These are phyloP conservation scores for Candida nanaspora DNA, from an alignment of 805 yeast species.

Conservation along the genomic window DNA sequence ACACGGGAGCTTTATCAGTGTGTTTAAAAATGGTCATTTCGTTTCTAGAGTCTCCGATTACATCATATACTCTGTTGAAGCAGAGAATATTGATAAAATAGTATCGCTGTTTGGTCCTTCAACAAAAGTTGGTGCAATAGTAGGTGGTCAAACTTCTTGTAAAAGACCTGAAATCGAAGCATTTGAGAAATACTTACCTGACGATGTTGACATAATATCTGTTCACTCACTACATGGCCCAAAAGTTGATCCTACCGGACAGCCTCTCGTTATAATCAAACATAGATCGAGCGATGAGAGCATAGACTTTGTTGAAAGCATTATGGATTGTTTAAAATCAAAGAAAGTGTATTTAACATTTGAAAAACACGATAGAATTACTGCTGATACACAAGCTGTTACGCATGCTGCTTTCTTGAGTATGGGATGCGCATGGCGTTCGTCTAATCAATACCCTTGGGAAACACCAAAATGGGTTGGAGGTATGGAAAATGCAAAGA, in stretches of 20 bases:
- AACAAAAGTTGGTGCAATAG: conserved; percentile 79
- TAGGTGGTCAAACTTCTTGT: conserved; percentile 98
- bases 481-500: conserved; percentile 93
- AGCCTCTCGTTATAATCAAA: conserved; percentile 81
- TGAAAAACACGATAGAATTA: conserved; percentile 86
- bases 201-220: conserved; percentile 75
- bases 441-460: conserved; percentile 86
- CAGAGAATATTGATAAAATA: conserved; percentile 70
- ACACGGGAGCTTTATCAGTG: conserved; percentile 27
- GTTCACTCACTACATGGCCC: conserved; percentile 96
- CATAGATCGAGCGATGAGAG: conserved; percentile 48
- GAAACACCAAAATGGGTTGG: conserved; percentile 79
- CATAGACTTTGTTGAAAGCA: conserved; percentile 50
- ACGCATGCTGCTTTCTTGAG: conserved; percentile 96
- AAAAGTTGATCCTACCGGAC: conserved; percentile 78
- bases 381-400: conserved; percentile 98
- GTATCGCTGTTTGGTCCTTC: conserved; percentile 79
- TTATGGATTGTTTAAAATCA: conserved; percentile 71
- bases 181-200: conserved; percentile 68
- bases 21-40: conserved; percentile 72
- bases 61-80: conserved; percentile 88
- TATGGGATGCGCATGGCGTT: conserved; percentile 96
- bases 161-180: conserved; percentile 86
- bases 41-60: conserved; percentile 81
- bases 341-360: conserved; percentile 72